A percentile compares a stretch with the other conserved stretches of the same genome.
phyloP scores from a whole-genome alignment of 148 eudicot species.

The Rhododendron ferrugineum region DNA sequence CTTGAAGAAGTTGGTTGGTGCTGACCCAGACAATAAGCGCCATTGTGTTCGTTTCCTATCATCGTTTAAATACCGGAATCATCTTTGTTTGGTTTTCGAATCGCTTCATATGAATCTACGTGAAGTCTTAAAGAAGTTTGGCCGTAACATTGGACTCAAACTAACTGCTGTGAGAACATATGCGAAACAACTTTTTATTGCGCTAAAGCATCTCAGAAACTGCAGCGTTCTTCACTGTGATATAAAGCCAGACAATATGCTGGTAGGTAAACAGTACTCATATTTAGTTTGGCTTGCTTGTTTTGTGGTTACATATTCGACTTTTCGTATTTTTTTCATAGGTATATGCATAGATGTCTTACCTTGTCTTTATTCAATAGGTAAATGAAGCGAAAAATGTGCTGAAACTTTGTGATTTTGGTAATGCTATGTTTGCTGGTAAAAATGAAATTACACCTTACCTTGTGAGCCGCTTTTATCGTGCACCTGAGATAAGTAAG shows the following conservation, averaged over 20 bases:
- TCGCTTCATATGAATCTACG: slow-evolving; percentile 99
- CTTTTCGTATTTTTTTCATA: not conserved
- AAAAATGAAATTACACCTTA: slow-evolving; percentile 98
- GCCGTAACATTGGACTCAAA: slow-evolving; percentile 98
- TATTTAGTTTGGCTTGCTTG: slow-evolving; percentile 3
- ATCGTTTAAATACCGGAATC: slow-evolving; percentile 90
- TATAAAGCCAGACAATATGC: slow-evolving; percentile 98
- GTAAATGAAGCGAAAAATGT: slow-evolving; percentile 94
- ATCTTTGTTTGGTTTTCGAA: slow-evolving; percentile 99
- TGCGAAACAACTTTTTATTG: slow-evolving; percentile 89
- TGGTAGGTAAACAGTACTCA: slow-evolving; percentile 43
- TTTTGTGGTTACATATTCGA: not conserved
- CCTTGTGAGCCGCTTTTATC: slow-evolving; percentile 99
- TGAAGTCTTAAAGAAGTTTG: slow-evolving; percentile 98
- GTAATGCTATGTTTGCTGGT: slow-evolving; percentile 99
- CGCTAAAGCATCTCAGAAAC: slow-evolving; percentile 92
- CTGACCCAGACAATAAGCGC: slow-evolving; percentile 82
- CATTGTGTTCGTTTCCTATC: slow-evolving; percentile 97
- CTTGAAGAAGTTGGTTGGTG: slow-evolving; percentile 86
- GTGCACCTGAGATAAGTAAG: slow-evolving; percentile 98
- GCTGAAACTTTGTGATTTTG: slow-evolving; percentile 96
- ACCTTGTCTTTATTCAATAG: slow-evolving; percentile 26
- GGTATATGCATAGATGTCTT: not conserved
- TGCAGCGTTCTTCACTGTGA: slow-evolving; percentile 96
- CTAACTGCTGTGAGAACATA: slow-evolving; percentile 95